phyloP scores from a whole-genome alignment of 2,329 filamentous ascomycete species.

The Beauveria sp. region DNA sequence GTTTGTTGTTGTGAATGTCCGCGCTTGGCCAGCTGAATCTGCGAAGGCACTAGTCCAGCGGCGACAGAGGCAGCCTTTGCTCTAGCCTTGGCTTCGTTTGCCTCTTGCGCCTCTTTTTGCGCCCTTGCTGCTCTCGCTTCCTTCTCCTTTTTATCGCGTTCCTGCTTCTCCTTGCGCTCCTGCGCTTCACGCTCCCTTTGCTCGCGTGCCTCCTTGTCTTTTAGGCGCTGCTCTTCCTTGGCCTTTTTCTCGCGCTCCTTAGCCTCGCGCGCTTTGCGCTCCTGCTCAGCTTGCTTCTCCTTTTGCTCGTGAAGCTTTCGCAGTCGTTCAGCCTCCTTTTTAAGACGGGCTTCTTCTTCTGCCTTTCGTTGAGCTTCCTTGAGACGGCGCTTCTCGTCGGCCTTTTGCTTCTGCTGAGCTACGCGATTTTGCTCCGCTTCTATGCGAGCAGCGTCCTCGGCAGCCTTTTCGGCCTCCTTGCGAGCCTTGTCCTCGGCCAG shows the following conservation, averaged over 20 bases:
- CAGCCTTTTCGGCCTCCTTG: slow-evolving; percentile 81
- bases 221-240: slow-evolving; percentile 73
- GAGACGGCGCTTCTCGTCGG: slow-evolving; percentile 86
- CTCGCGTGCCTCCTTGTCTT: slow-evolving; percentile 71
- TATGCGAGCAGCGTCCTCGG: slow-evolving; percentile 70
- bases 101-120: slow-evolving; percentile 49
- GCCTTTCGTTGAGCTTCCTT: slow-evolving; percentile 85
- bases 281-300: slow-evolving; percentile 75
- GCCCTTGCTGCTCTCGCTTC: slow-evolving; percentile 48
- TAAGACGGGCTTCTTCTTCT: slow-evolving; percentile 77
- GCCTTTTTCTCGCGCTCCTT: slow-evolving; percentile 71
- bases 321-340: slow-evolving; percentile 79
- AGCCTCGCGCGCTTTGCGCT: slow-evolving; percentile 62
- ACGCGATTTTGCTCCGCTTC: slow-evolving; percentile 70
- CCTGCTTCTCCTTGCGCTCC: slow-evolving; percentile 53
- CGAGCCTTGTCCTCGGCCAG: slow-evolving; percentile 86
- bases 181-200: slow-evolving; percentile 62
- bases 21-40: slow-evolving; percentile 19
- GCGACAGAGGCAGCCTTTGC: slow-evolving; percentile 64
- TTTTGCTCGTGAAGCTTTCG: slow-evolving; percentile 75
- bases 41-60: not conserved
- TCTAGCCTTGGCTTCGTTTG: slow-evolving; percentile 45
- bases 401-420: slow-evolving; percentile 73
- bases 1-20: slow-evolving; percentile 30
- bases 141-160: slow-evolving; percentile 55